phyloP scores from a whole-genome alignment of 148 eudicot genomes.

The Camellia sinensis region DNA sequence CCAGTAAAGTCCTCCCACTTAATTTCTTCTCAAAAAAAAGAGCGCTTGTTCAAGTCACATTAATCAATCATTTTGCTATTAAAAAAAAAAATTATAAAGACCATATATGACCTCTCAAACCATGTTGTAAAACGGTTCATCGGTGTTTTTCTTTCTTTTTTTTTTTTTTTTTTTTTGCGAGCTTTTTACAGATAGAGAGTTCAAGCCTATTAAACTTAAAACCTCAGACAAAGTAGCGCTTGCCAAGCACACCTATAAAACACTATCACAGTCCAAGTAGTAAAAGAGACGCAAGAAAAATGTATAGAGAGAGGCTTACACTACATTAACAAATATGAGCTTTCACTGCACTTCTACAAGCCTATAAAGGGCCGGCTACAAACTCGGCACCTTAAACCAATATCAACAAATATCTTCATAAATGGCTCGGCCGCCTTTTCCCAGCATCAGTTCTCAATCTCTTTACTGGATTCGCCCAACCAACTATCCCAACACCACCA shows the following conservation, averaged over 20 bases:
- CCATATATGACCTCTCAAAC: too few species aligned
- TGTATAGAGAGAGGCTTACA: not conserved
- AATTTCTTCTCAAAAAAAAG: too few species aligned
- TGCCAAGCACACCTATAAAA: slow-evolving; percentile 8
- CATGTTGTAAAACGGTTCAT: too few species aligned
- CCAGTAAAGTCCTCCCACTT: too few species aligned
- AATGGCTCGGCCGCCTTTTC: slow-evolving; percentile 76
- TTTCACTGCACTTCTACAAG: slow-evolving; percentile 29
- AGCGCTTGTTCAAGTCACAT: too few species aligned
- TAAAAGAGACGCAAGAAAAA: too few species aligned
- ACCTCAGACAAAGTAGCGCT: not conserved
- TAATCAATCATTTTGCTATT: too few species aligned
- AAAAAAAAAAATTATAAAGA: too few species aligned
- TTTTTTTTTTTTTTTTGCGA: not conserved
- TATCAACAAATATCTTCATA: slow-evolving; percentile 28
- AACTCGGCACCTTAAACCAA: slow-evolving; percentile 14
- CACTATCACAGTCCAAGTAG: slow-evolving; percentile 2
- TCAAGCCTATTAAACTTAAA: not conserved
- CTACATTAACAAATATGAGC: slow-evolving; percentile 8
- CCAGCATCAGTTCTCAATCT: slow-evolving; percentile 80
- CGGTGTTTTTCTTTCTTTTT: not conserved
- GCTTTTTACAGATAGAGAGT: not conserved
- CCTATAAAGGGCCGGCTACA: slow-evolving; percentile 6
- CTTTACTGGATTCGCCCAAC: slow-evolving; percentile 98
- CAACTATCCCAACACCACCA: slow-evolving; percentile 44